Evolutionary conservation across 129 eudicot genomes (phyloP), one percentile per base, ranked within the genome.

Genomic region (Helianthus tuberosus): DNA sequence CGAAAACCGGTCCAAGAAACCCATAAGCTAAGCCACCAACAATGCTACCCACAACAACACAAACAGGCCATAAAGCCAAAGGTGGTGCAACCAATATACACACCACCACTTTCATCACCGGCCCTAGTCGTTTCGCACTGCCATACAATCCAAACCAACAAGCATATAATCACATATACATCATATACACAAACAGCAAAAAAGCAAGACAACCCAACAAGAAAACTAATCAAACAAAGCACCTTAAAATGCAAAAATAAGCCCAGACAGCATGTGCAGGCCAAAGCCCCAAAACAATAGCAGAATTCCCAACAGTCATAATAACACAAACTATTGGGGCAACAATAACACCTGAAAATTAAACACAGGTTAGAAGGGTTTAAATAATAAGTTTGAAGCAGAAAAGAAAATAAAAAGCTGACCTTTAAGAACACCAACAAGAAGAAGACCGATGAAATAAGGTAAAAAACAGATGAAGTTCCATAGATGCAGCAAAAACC

Each of bases 371-470:
- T 62, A 60, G 13, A 49, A 3, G 35, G 74, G 15, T 23, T 23
- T 3, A 39, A 74, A 73, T 8, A 6, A 58, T n/a, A 66, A 51
- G 12, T 12, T 20, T 67, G 23, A 66, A 51, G 16, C 35, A 66
- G 15, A 55, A 55, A 57, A 57, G 5, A 48, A n/a, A 13, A 69
- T 17, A 5, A 39, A 48, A 62, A 43, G 66, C 29, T 46, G 48
- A 93, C 98, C 98, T 90, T 94, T 94, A 69, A 88, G 60, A 66
- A 85, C 29, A 63, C 98, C 98, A 69, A 94, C 91, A 80, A 94
- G 66, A 50, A 90, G 90, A 81, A 94, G 89, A 63, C 88, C 97
- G 73, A 85, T 74, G 80, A 94, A 94, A 75, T 71, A 88, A 70
- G 96, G 98, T 81, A 94, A 81, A 87, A 94, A 94, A 43, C 88